phyloP scores from a whole-genome alignment of 306 rosid genomes.

The Inga leiocalycina region DNA sequence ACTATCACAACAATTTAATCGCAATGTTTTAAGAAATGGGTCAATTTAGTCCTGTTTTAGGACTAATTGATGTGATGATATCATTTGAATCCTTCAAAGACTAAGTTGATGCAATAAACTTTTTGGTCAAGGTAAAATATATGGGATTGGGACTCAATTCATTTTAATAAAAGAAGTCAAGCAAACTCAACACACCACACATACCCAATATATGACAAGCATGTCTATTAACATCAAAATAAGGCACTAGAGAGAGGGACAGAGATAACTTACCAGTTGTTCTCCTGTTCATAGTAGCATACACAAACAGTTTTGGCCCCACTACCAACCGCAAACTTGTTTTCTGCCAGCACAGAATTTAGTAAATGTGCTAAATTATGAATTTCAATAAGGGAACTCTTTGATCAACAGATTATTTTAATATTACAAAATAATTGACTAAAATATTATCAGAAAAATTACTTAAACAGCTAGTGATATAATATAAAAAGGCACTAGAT shows the following conservation, averaged over 20 bases:
- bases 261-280: conserved; percentile 69
- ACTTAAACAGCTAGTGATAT: not conserved
- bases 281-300: conserved; percentile 98
- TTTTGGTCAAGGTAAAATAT: not conserved
- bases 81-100: not conserved
- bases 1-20: not conserved
- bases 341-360: conserved; percentile 56
- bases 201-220: conserved; percentile 18
- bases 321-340: conserved; percentile 99
- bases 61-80: not conserved
- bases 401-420: not conserved
- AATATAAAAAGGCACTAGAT: not conserved
- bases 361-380: conserved; percentile 27
- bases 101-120: not conserved
- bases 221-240: conserved; percentile 27
- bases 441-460: conserved; percentile 19
- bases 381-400: not conserved
- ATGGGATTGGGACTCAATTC: not conserved
- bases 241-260: conserved; percentile 7
- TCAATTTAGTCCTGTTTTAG: not conserved
- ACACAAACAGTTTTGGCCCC: conserved; percentile 97
- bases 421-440: conserved; percentile 1
- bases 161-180: not conserved
- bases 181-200: conserved; percentile 1
- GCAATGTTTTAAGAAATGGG: not conserved